Base-by-base conservation (phyloP, 345 rosid genomes). In the Rubroshorea leprosula region DNA sequence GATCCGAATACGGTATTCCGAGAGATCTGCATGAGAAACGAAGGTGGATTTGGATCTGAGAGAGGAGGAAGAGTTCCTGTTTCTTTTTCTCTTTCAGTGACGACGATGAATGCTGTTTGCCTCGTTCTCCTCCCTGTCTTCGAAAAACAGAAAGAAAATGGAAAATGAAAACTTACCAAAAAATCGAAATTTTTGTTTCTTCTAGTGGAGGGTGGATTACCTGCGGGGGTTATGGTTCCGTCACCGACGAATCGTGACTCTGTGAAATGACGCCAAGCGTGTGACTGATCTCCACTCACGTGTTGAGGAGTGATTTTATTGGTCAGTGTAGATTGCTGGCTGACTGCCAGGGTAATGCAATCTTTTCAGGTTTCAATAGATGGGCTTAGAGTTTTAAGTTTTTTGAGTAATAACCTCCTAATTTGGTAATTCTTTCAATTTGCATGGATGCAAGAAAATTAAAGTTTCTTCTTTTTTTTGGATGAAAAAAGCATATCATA, bases 41-140 rank as follows among this genome's bases (percentile, higher is more conserved):
- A 68, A 49, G 56, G 43, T 66, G 63, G 82, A 72, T 72, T 77
- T 79, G 85, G 87, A 79, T 81, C 87, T 81, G 76, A 58, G 56
- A 7, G 17, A 63, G 5, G 45, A 50, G 46, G 53, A 31, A 44
- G 10, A 46, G 27, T 53, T 16, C 14, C 13, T 25, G 19, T 24
- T 51, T 47, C 39, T 55, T 23, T 20, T 45, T 39, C 25, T 49
- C 9, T n/a, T 24, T 50, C 49, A 55, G 51, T 64, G 68, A 65
- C 64, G 46, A 65, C 67, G 46, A 65, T 44, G 58, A 76, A 60
- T 60, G 55, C 64, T 50, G 57, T 70, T 71, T n/a, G n/a, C n/a
- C n/a, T n/a, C n/a, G n/a, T n/a, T 67, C 53, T 23, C 67, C 66
- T 55, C 57, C 23, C 23, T 48, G 62, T 44, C 57, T 46, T 22